These are phyloP conservation scores for Phylloporus sp. DNA, from an alignment of 768 basidiomycete species.

Conservation along the genomic window DNA sequence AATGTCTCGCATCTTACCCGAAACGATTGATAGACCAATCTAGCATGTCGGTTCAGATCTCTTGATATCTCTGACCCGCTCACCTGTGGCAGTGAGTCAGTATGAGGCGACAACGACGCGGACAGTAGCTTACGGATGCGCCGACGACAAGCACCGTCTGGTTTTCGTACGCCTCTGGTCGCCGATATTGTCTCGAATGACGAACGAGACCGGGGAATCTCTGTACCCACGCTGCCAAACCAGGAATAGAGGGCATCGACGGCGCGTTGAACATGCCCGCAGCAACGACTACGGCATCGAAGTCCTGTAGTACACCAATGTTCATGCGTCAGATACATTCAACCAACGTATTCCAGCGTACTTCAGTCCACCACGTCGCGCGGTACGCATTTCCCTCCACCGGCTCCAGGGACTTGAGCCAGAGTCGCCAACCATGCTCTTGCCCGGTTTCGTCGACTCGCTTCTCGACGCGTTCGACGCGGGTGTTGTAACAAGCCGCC, in stretches of 20 bases:
- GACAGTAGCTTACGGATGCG: constrained; percentile 6
- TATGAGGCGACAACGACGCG: neutral
- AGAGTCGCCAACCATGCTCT: constrained; percentile 8
- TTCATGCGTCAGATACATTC: neutral
- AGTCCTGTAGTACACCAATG: constrained; percentile 12
- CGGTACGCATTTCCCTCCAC: constrained; percentile 16
- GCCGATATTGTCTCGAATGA: constrained; percentile 41
- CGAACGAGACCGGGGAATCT: constrained; percentile 32
- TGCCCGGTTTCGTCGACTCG: constrained; percentile 14
- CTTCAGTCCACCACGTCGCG: constrained; percentile 31
- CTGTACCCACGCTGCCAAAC: constrained; percentile 9
- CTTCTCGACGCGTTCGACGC: constrained; percentile 43
- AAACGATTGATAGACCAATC: constrained; percentile 9
- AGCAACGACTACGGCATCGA: constrained; percentile 14
- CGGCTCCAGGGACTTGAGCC: constrained; percentile 2
- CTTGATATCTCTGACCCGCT: constrained; percentile 11
- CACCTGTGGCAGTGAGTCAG: neutral
- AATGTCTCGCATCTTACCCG: constrained; percentile 6
- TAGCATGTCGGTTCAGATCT: constrained; percentile 9
- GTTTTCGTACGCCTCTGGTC: constrained; percentile 32
- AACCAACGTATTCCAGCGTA: neutral
- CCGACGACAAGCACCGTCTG: constrained; percentile 41
- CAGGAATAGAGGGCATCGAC: constrained; percentile 13
- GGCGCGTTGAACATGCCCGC: constrained; percentile 11
- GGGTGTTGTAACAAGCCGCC: constrained; percentile 39